These are phyloP conservation scores for Nannizzia gypsea DNA, from an alignment of 2,329 filamentous ascomycete genomes.

Conservation along the genomic window DNA sequence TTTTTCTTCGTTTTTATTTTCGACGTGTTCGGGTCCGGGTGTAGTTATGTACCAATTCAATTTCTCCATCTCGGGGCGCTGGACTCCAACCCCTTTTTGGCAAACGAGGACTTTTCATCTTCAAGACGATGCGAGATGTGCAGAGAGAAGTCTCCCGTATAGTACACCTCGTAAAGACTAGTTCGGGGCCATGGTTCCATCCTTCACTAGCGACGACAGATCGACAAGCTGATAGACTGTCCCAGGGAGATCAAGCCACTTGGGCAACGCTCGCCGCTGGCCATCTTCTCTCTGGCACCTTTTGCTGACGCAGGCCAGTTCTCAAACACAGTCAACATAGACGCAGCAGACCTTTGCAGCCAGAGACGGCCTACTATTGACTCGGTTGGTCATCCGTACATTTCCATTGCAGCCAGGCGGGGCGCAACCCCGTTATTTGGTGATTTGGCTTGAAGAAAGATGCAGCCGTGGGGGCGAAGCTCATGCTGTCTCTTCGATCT, in stretches of 20 bases:
- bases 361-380: not conserved
- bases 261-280: not conserved
- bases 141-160: not conserved
- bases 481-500: not conserved
- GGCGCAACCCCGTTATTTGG: not conserved
- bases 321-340: not conserved
- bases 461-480: not conserved
- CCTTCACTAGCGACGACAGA: slow-evolving; percentile 1
- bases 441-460: slow-evolving; percentile 1
- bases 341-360: not conserved
- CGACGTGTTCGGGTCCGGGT: not conserved
- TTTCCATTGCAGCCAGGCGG: not conserved
- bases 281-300: not conserved
- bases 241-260: not conserved
- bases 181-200: not conserved
- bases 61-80: not conserved
- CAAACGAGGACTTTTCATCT: not conserved
- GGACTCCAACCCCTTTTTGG: not conserved
- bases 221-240: not conserved
- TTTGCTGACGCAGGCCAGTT: not conserved
- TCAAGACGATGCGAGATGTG: not conserved
- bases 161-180: not conserved
- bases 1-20: not conserved
- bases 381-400: slow-evolving; percentile 1
- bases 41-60: not conserved